Conservation (phyloP, 2,329 filamentous ascomycete species). For the Niveomyces coronatus region DNA sequence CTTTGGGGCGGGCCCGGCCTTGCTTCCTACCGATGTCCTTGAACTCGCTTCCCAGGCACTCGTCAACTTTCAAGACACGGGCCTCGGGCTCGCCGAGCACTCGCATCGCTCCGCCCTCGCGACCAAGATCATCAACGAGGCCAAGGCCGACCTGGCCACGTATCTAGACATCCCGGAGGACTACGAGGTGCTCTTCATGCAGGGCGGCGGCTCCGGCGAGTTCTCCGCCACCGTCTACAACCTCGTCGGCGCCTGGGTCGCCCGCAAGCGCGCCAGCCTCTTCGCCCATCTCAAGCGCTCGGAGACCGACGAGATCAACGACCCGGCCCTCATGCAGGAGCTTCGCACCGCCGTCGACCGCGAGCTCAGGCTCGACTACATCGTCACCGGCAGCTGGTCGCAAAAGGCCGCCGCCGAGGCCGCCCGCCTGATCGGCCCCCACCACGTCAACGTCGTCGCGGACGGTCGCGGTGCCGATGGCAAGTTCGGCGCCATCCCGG, state of each 20-base stretch:
- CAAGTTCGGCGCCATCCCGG: slow-evolving; percentile 79
- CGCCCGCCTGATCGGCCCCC: slow-evolving; percentile 60
- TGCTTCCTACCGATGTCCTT: slow-evolving; percentile 71
- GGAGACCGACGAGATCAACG: slow-evolving; percentile 36
- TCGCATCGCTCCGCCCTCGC: slow-evolving; percentile 78
- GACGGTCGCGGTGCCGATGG: slow-evolving; percentile 56
- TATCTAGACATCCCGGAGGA: slow-evolving; percentile 75
- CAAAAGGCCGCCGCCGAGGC: slow-evolving; percentile 83
- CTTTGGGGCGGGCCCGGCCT: slow-evolving; percentile 86
- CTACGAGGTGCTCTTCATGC: slow-evolving; percentile 84
- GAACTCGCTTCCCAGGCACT: slow-evolving; percentile 67
- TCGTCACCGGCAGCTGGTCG: slow-evolving; percentile 83
- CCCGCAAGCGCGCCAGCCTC: slow-evolving; percentile 51
- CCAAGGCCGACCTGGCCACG: slow-evolving; percentile 61
- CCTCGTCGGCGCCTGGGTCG: slow-evolving; percentile 73
- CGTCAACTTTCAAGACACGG: slow-evolving; percentile 69
- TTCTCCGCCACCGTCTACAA: slow-evolving; percentile 82
- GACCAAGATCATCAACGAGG: slow-evolving; percentile 64
- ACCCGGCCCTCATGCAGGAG: slow-evolving; percentile 42
- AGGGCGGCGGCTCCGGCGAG: slow-evolving; percentile 75
- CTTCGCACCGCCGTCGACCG: slow-evolving; percentile 54
- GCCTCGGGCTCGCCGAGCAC: slow-evolving; percentile 74
- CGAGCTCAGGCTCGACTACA: slow-evolving; percentile 75
- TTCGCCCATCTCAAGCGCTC: slow-evolving; percentile 43
- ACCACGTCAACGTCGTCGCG: slow-evolving; percentile 69